Base-by-base conservation (phyloP, 257 asterid genomes). In the Craterostigma plantagineum region DNA sequence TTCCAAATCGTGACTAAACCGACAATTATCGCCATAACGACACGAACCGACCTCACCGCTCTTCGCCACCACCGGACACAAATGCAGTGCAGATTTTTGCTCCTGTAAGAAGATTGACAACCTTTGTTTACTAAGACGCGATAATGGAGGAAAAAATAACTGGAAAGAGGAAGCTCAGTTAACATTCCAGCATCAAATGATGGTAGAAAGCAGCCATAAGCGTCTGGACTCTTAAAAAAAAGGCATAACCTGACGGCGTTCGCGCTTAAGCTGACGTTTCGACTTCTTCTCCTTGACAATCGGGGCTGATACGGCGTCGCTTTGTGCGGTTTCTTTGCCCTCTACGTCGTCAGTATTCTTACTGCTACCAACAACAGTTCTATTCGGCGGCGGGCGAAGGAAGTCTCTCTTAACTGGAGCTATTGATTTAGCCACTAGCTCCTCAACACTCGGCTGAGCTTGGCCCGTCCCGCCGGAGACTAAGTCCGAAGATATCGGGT, bases 221-320 rank as follows among this genome's bases (percentile, higher is more conserved):
- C 45, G 16, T 33, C 40, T 7, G 11, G 27, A 37, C n/a, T 35
- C 14, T 38, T 4, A 49, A 49, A 37, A 36, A 17, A 35, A 30
- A 7, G 18, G 1, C 48, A 43, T 5, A 14, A 86, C 95, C 83
- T 79, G 65, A 11, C 50, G 81, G 54, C 98, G 91, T 58, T 90
- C 98, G 39, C 98, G 93, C 64, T 83, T 90, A 34, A 65, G 51
- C 62, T 90, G 95, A 51, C 98, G 92, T 65, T 90, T 90, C 47
- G 98, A 90, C 59, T 79, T 83, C 63, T 87, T 87, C 63, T 76
- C 95, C 68, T 57, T 72, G 39, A 72, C 42, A 48, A 82, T 10
- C 18, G 82, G 62, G 55, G 68, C 65, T 1, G 69, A 14, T 11
- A 9, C 54, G 33, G 36, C 57, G 17, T 65, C 77, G 34, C 57